Evolutionary conservation across 1,284 basidiomycete genomes (phyloP), one percentile per base, ranked within the genome.

Genomic region (Ceratobasidium sp.): DNA sequence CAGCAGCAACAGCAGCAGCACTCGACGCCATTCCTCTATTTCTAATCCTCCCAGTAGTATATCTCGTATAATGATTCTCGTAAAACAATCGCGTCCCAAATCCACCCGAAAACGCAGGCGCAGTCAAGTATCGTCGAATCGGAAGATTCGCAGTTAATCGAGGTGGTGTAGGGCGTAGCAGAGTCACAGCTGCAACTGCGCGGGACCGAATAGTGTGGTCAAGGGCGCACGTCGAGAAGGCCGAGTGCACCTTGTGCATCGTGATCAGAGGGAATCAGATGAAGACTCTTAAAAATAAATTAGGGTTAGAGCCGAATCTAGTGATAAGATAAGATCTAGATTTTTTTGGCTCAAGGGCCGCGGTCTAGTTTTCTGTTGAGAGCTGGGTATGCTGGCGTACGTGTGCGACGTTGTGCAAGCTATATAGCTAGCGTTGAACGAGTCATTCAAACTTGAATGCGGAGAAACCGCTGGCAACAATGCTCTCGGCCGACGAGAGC

Each of bases 271-370:
- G 51, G 40, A 51, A 63, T 64, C 60, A 63, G 58, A 49, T 33
- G 15, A 39, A 26, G 26, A 23, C 68, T 44, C 28, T n/a, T 63
- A 58, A 23, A 51, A 53, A 39, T 13, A 70, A 73, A 68, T 68
- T 73, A 51, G 42, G 26, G 4, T 39, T 73, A 49, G 55, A 39
- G 44, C 56, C 71, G 23, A 49, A 33, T 33, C 33, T 33, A 12
- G 61, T 12, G 72, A 76, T 76, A 76, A 76, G 72, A 76, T 76
- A 55, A 64, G 72, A 76, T 76, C 72, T 28, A 68, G 28, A 51
- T 46, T 39, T n/a, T 51, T 51, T 23, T n/a, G 58, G 18, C 40
- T 15, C 44, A 26, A 63, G 49, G 53, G 20, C 28, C 6, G 7
- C 18, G 3, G 10, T n/a, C n/a, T 20, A 18, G 33, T 64, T 44